A percentile compares a stretch with the other conserved stretches of the same genome.
These are phyloP conservation scores for Cornus florida DNA, from an alignment of 148 eudicot genomes.

Conservation along the genomic window DNA sequence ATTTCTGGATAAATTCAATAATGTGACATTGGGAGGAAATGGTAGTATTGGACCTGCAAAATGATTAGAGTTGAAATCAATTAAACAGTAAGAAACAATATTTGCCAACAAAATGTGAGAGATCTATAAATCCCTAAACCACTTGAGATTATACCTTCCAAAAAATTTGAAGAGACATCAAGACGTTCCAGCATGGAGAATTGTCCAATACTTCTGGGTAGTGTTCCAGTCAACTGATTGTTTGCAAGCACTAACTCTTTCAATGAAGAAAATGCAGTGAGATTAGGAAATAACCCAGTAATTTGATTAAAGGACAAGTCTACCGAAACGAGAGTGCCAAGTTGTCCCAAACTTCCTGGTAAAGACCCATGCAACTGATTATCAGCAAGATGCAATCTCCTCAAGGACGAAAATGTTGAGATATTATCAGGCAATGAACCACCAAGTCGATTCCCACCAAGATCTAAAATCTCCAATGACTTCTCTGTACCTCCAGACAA, in stretches of 20 bases:
- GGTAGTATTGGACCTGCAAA: slow-evolving; percentile 23
- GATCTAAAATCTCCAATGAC: not conserved
- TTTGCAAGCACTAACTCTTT: not conserved
- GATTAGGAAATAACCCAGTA: slow-evolving; percentile 25
- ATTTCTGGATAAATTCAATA: too few species aligned
- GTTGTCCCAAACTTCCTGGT: slow-evolving; percentile 7
- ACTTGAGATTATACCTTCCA: too few species aligned
- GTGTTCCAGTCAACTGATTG: slow-evolving; percentile 19
- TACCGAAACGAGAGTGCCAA: slow-evolving; percentile 1
- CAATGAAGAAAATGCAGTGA: slow-evolving; percentile 17
- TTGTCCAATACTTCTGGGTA: slow-evolving; percentile 16
- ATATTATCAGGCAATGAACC: not conserved
- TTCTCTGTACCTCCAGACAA: not conserved
- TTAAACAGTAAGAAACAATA: not conserved
- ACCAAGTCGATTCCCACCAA: slow-evolving; percentile 4
- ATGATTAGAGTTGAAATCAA: not conserved
- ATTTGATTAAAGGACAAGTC: slow-evolving; percentile 8
- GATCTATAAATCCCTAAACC: slow-evolving; percentile 8
- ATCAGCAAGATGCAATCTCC: not conserved
- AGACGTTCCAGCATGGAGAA: slow-evolving; percentile 25
- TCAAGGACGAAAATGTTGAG: slow-evolving; percentile 6
- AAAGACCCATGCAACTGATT: slow-evolving; percentile 12
- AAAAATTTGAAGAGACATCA: slow-evolving; percentile 13
- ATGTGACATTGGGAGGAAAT: too few species aligned
- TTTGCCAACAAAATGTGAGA: slow-evolving; percentile 15